These are phyloP conservation scores for Nannochloropsis gaditana DNA, from an alignment of 108 stramenopile species.

Conservation along the genomic window DNA sequence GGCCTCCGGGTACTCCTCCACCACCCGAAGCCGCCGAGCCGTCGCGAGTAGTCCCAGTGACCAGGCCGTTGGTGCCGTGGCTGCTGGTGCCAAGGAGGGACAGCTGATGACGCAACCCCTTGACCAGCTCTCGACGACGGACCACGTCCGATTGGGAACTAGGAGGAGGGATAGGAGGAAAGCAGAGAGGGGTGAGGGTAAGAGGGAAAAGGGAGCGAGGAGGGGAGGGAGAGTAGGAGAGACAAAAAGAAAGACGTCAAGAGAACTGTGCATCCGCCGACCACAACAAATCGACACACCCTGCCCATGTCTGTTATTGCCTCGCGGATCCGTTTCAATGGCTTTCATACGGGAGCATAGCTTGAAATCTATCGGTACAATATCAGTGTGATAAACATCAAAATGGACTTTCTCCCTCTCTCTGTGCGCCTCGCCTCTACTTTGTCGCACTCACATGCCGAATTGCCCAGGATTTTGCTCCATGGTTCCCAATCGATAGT, in stretches of 20 bases:
- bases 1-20: neutral
- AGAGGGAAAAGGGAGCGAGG: neutral
- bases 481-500: neutral
- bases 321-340: no score
- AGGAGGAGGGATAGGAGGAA: neutral
- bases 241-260: no score
- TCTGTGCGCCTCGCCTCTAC: neutral
- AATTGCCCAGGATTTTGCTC: neutral
- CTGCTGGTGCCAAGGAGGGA: neutral
- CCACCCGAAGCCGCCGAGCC: neutral
- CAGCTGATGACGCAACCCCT: neutral
- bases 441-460: neutral
- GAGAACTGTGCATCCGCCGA: no score
- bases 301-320: no score
- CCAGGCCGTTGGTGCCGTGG: neutral
- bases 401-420: neutral
- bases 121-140: neutral
- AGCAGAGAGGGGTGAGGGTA: neutral
- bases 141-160: neutral
- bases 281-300: no score
- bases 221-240: no score
- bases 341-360: no score
- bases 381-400: no score
- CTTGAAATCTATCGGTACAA: no score
- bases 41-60: neutral